Percentiles rank a stretch among this genome's conserved stretches.
These are phyloP conservation scores for Neurospora tetraspora DNA, from an alignment of 495 filamentous ascomycete genomes.

Conservation along the genomic window DNA sequence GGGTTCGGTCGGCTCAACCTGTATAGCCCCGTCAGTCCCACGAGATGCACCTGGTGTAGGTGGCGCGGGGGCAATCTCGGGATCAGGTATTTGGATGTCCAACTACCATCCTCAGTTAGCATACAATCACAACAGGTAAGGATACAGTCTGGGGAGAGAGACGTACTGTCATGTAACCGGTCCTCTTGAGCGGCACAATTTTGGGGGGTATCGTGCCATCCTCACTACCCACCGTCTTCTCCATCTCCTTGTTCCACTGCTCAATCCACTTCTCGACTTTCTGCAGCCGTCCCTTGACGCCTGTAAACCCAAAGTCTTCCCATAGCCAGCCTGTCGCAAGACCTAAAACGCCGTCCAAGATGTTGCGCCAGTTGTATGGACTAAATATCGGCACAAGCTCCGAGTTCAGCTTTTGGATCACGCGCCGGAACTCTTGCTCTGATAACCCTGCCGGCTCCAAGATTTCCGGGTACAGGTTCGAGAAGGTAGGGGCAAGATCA, in stretches of 20 bases:
- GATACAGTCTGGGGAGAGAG: not conserved
- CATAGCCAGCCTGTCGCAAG: slow-evolving; percentile 82
- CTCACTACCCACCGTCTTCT: slow-evolving; percentile 39
- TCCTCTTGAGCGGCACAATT: slow-evolving; percentile 67
- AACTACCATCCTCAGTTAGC: slow-evolving; percentile 15
- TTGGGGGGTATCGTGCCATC: slow-evolving; percentile 48
- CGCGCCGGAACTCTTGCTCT: slow-evolving; percentile 69
- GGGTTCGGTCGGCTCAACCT: slow-evolving; percentile 3
- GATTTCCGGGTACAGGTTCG: slow-evolving; percentile 91
- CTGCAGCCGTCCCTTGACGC: slow-evolving; percentile 55
- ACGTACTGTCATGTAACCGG: slow-evolving; percentile 77
- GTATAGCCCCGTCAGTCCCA: slow-evolving; percentile 3
- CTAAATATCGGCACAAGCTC: slow-evolving; percentile 62
- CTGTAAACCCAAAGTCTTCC: slow-evolving; percentile 75
- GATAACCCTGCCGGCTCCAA: slow-evolving; percentile 71
- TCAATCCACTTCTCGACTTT: slow-evolving; percentile 68
- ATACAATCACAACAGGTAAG: not conserved
- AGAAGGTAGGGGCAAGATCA: slow-evolving; percentile 87
- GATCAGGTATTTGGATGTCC: slow-evolving; percentile 28
- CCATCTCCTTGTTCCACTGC: slow-evolving; percentile 63
- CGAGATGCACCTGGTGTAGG: slow-evolving; percentile 16
- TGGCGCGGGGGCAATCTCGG: slow-evolving; percentile 23
- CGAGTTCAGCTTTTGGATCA: slow-evolving; percentile 68
- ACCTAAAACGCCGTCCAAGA: slow-evolving; percentile 65
- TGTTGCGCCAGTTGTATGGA: slow-evolving; percentile 59